Evolutionary conservation across 2,329 filamentous ascomycete genomes (phyloP), one percentile per base, ranked within the genome.

Genomic region (Colletotrichum sp.): DNA sequence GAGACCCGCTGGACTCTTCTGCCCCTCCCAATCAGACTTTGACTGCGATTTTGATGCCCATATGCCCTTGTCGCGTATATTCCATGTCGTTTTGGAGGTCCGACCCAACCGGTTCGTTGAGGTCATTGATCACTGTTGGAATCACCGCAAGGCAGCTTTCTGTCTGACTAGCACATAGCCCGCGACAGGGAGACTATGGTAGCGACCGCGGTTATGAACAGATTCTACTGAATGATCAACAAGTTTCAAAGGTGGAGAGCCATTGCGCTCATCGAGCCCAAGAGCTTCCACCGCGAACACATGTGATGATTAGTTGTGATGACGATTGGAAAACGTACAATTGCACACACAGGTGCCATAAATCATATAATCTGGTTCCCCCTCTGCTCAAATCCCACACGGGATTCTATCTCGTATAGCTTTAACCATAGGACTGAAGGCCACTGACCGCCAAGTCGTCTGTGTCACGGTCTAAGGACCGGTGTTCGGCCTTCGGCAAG

Each of bases 121-220:
- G 43, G 43, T 51, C 43, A 51, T 51, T 51, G 43, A 51, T 24
- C n/a, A 21, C 21, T 12, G n/a, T 4, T 3, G 6, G n/a, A 47
- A 51, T 21, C n/a, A 4, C 43, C 43, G 43, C 43, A 21, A n/a
- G 16, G 8, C 36, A 24, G 43, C n/a, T 51, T 13, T 24, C n/a
- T 51, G 43, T 51, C 43, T 51, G 43, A 51, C 43, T 51, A 21
- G 43, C n/a, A 51, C 6, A 11, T 5, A 51, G n/a, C n/a, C n/a
- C 13, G 11, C 2, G n/a, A 51, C n/a, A 21, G 3, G 2, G 1
- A 21, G 11, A 8, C 6, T 21, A 11, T 2, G 12, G 9, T 47
- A 18, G 38, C 12, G 34, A 47, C 11, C 11, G 12, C 43, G 1
- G n/a, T 13, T 8, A 13, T 6, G 4, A n/a, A 51, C 2, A 51